phyloP scores from a whole-genome alignment of 2,329 filamentous ascomycete genomes.

The Leptographium radiaticola region DNA sequence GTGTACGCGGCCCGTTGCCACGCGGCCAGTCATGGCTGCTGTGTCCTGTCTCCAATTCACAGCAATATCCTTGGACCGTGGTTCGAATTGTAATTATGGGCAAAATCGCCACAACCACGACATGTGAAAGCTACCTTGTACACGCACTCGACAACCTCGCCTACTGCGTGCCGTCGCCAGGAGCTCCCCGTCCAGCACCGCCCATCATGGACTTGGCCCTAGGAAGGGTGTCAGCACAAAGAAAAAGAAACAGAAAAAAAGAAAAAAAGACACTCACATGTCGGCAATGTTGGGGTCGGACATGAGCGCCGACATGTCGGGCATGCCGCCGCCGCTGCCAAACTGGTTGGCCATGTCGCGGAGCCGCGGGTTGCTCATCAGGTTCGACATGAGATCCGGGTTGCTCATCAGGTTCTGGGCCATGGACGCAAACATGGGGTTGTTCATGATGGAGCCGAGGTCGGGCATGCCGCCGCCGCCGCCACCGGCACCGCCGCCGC shows the following conservation, averaged over 20 bases:
- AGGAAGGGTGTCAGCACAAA: neutral
- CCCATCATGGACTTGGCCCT: constrained; percentile 37
- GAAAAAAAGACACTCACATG: constrained; percentile 51
- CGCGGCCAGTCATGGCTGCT: no score
- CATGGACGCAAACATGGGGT: constrained; percentile 97
- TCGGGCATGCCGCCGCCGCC: constrained; percentile 77
- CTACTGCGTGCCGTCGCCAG: neutral
- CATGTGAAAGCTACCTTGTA: no score
- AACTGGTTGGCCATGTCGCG: constrained; percentile 79
- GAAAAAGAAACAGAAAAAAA: neutral
- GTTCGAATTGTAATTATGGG: no score
- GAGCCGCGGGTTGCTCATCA: constrained; percentile 89
- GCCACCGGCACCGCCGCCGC: constrained; percentile 38
- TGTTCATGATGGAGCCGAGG: constrained; percentile 77
- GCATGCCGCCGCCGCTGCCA: constrained; percentile 62
- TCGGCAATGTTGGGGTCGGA: constrained; percentile 83
- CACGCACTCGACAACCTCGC: neutral
- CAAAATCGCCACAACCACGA: no score
- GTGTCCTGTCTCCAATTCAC: no score
- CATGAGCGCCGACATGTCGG: constrained; percentile 77
- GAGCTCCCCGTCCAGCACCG: constrained; percentile 13
- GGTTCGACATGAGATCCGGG: constrained; percentile 76
- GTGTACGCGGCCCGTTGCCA: no score
- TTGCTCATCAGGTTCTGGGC: constrained; percentile 96
- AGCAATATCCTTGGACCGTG: no score